Base-by-base conservation (phyloP, 306 rosid genomes). In the Quercus cerris region DNA sequence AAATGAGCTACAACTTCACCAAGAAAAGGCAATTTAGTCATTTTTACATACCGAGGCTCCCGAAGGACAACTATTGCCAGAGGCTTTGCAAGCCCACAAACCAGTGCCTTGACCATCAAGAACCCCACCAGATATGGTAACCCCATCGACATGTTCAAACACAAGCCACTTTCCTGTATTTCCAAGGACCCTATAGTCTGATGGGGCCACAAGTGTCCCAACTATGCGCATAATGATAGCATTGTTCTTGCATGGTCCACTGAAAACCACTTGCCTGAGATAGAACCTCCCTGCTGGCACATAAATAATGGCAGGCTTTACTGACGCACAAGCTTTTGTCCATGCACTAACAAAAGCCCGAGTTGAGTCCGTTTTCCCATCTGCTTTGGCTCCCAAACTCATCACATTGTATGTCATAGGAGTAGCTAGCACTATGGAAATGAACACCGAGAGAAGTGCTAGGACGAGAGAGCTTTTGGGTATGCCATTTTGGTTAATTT, bases 81-180 rank as follows among this genome's bases (percentile, higher is more conserved):
- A 87, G 59, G 69, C 49, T 73, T 90, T 90, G 80, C 89, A 86
- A 56, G 55, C 81, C 92, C 94, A 90, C 31, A 90, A 70, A 14
- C 30, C 68, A 18, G 63, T 67, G 25, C 94, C 94, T 85, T 81
- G 85, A 0, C 85, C 94, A 46, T 90, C 91, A 49, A 87, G 84
- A 30, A 64, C 25, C 6, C 90, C 93, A 0, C 88, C 91, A 14
- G 72, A 67, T 28, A 89, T 31, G 27, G 87, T 75, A 78, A 89
- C 80, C 1, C 90, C 87, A 46, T 84, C 56, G 19, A 89, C 84
- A 14, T 73, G 57, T 5, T 51, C 41, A 55, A 89, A 89, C n/a
- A 61, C 1, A 14, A 87, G 70, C 93, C 89, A 89, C 30, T 73
- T 69, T n/a, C 10, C 83, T 35, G 35, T 23, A 28, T 87, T 75